These are phyloP conservation scores for Vigna nakashimae DNA, from an alignment of 306 rosid genomes.

Conservation along the genomic window DNA sequence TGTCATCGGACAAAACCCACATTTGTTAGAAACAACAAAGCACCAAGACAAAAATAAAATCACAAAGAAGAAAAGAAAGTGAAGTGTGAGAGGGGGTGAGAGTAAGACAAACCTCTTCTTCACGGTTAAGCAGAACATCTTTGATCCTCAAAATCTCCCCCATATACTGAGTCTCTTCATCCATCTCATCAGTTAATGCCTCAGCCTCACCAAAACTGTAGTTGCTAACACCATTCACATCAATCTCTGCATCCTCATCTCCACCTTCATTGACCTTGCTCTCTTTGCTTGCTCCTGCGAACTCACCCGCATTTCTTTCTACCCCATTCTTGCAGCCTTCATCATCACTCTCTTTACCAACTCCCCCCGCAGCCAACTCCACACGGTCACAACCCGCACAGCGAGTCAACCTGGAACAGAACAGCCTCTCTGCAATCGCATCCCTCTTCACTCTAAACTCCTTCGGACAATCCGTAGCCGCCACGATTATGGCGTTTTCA, in stretches of 20 bases:
- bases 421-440: constrained; percentile 78
- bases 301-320: constrained; percentile 37
- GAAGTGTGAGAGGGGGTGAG: not conserved
- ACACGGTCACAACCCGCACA: constrained; percentile 79
- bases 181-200: constrained; percentile 93
- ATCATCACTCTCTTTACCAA: constrained; percentile 35
- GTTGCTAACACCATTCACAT: constrained; percentile 59
- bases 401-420: constrained; percentile 57
- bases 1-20: constrained; percentile 15
- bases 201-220: constrained; percentile 82
- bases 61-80: constrained; percentile 11
- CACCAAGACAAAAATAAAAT: not conserved
- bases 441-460: constrained; percentile 79
- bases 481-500: constrained; percentile 89
- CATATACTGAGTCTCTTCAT: constrained; percentile 64
- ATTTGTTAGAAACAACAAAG: not conserved
- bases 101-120: constrained; percentile 56
- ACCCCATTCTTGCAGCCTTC: constrained; percentile 53
- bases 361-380: constrained; percentile 57
- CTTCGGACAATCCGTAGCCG: constrained; percentile 84
- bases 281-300: constrained; percentile 82
- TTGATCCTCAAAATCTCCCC: constrained; percentile 84
- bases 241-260: constrained; percentile 49
- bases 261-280: constrained; percentile 63
- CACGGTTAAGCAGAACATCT: constrained; percentile 52